Evolutionary conservation across 2,329 filamentous ascomycete species (phyloP), one percentile per base, ranked within the genome.

Genomic region (Phoma sp.): DNA sequence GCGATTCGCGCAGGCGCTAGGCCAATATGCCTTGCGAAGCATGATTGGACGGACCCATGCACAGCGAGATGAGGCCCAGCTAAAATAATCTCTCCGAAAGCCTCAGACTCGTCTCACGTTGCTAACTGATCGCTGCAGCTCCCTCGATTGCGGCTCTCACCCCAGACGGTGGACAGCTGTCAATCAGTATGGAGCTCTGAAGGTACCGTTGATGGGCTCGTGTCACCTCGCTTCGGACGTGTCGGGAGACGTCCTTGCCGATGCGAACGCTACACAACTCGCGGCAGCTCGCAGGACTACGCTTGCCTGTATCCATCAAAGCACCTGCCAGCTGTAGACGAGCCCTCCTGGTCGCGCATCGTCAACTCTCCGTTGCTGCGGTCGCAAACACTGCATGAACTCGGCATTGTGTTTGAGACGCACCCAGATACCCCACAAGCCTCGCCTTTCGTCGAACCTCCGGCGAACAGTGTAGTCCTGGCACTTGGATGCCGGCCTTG

Each of bases 1-100:
- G 46, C 33, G 20, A 42, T 36, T 39, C 32, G 56, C 43, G 61
- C 64, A 58, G 42, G 60, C 60, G 46, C 60, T 62, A 62, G 59
- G 64, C 50, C 42, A 45, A 42, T 47, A 47, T 29, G 48, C 34
- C 17, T 32, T 17, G 17, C 18, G 42, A 28, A 9, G 25, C 26
- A 11, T 67, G 60, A 71, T 72, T 73, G 67, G 69, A 26, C 50
- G 18, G 46, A 30, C 39, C 61, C 52, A 52, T 61, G 50, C 49
- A 15, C 34, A 46, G 57, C 55, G 65, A 72, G 67, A 71, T 70
- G 65, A 69, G 60, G 47, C 48, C 53, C 52, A 58, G 55, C 67
- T 65, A 68, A 66, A 67, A 65, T 67, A 67, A 69, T 67, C 62
- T 57, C 51, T 54, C 53, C 57, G 47, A 20, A 29, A 47, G 53